A percentile compares a stretch with the other conserved stretches of the same genome.
Conservation (phyloP, 495 filamentous ascomycete species). For the Podospora didyma region DNA sequence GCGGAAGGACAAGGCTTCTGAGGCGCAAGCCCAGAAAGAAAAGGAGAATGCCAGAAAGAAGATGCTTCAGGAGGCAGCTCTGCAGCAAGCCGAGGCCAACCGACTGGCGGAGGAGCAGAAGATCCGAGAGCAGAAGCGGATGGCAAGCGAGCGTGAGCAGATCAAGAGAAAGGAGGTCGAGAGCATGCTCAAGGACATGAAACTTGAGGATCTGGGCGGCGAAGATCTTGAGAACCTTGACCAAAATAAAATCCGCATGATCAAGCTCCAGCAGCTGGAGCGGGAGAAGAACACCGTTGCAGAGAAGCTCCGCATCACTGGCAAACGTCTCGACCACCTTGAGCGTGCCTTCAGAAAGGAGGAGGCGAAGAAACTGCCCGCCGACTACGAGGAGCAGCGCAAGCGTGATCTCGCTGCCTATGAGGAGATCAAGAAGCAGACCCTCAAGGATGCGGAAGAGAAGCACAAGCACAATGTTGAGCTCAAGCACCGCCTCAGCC, state of each 20-base stretch:
- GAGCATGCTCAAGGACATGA: slow-evolving; percentile 92
- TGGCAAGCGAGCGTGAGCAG: slow-evolving; percentile 84
- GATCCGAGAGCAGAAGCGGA: slow-evolving; percentile 81
- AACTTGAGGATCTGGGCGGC: slow-evolving; percentile 79
- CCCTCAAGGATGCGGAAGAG: slow-evolving; percentile 69
- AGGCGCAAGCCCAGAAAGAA: slow-evolving; percentile 77
- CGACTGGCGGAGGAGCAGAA: slow-evolving; percentile 86
- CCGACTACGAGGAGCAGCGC: slow-evolving; percentile 83
- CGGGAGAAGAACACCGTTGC: slow-evolving; percentile 94
- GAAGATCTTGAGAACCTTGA: slow-evolving; percentile 75
- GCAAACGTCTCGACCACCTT: slow-evolving; percentile 94
- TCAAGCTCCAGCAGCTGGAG: slow-evolving; percentile 93
- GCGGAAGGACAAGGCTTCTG: slow-evolving; percentile 90
- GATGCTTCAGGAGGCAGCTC: slow-evolving; percentile 74
- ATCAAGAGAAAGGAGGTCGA: slow-evolving; percentile 92
- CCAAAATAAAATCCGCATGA: slow-evolving; percentile 79
- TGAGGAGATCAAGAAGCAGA: slow-evolving; percentile 70
- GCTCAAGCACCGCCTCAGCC: slow-evolving; percentile 83
- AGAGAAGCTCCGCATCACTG: slow-evolving; percentile 84
- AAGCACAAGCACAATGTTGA: slow-evolving; percentile 87
- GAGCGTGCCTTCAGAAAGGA: slow-evolving; percentile 95
- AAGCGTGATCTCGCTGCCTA: slow-evolving; percentile 76
- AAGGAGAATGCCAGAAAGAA: slow-evolving; percentile 88
- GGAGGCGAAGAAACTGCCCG: slow-evolving; percentile 83
- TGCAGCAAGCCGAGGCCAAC: slow-evolving; percentile 81